A percentile compares a stretch with the other conserved stretches of the same genome.
phyloP scores from a whole-genome alignment of 208 protist genomes.

The Acanthamoeba divionensis region DNA sequence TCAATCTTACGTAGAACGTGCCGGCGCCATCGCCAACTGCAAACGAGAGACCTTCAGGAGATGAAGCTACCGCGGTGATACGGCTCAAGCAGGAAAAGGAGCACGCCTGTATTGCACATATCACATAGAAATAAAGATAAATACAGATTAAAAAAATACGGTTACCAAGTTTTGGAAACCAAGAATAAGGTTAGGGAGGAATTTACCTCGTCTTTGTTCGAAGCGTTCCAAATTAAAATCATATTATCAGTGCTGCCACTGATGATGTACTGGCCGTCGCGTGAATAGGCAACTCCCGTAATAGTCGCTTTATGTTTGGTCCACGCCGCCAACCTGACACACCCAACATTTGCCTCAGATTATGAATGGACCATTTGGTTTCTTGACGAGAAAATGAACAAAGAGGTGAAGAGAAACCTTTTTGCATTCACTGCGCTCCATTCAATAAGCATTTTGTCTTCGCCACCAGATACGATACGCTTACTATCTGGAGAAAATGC shows the following conservation, averaged over 20 bases:
- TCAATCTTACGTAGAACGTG: constrained; percentile 32
- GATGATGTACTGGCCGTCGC: constrained; percentile 37
- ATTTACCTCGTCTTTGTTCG: too few relatives aligned
- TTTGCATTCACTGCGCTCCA: constrained; percentile 19
- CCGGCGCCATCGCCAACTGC: constrained; percentile 6
- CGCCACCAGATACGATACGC: constrained; percentile 26
- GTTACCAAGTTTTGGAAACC: too few relatives aligned
- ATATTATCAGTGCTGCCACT: constrained; percentile 13
- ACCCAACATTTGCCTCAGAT: not conserved
- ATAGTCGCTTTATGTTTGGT: constrained; percentile 6
- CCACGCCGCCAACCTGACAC: not conserved
- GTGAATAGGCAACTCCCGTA: constrained; percentile 39
- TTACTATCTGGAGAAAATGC: not conserved
- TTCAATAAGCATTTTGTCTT: not conserved
- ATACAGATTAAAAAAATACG: not conserved
- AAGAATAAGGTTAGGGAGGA: too few relatives aligned
- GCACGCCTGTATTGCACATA: not conserved
- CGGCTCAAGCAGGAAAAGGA: constrained; percentile 20
- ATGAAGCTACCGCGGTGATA: not conserved
- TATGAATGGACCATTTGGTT: too few relatives aligned
- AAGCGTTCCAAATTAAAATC: constrained; percentile 18
- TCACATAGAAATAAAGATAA: not conserved
- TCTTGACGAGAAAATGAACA: not conserved
- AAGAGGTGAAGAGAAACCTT: not conserved
- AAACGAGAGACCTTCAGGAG: not conserved